These are phyloP conservation scores for Pistacia atlantica DNA, from an alignment of 345 rosid genomes.

Conservation along the genomic window DNA sequence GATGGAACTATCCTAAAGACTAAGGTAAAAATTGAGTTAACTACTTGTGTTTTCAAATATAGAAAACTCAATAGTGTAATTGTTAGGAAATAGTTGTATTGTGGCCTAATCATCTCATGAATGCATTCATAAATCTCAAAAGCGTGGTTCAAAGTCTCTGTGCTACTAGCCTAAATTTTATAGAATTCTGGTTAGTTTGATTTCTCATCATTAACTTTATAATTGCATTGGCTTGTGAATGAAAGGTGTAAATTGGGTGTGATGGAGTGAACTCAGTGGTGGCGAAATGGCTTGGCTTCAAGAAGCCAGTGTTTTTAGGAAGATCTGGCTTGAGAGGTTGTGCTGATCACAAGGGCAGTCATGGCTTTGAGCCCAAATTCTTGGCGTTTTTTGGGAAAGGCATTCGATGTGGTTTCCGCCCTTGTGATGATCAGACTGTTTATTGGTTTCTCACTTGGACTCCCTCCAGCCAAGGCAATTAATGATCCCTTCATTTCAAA, in stretches of 20 bases:
- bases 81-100: not conserved
- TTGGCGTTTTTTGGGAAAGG: slow-evolving; percentile 3
- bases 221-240: not conserved
- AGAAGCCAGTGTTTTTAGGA: slow-evolving; percentile 30
- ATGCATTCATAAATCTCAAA: slow-evolving; percentile 31
- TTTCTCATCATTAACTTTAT: not conserved
- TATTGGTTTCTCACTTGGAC: slow-evolving; percentile 39
- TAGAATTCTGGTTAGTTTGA: not conserved
- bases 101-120: not conserved
- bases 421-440: slow-evolving; percentile 8
- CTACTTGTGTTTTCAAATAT: not conserved
- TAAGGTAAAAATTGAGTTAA: slow-evolving; percentile 41
- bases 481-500: not conserved
- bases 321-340: slow-evolving; percentile 1
- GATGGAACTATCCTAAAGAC: slow-evolving; percentile 60
- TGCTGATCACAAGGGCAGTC: not conserved
- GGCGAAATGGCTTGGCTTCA: slow-evolving; percentile 72
- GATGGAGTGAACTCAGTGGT: slow-evolving; percentile 73
- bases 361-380: slow-evolving; percentile 10
- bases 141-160: too few relatives aligned
- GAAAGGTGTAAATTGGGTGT: slow-evolving; percentile 66
- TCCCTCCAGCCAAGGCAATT: slow-evolving; percentile 38
- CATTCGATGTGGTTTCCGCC: not conserved
- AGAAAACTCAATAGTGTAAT: not conserved
- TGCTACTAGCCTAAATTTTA: slow-evolving; percentile 28